Conservation (phyloP, 208 protist species). For the Porcisia hertigi region DNA sequence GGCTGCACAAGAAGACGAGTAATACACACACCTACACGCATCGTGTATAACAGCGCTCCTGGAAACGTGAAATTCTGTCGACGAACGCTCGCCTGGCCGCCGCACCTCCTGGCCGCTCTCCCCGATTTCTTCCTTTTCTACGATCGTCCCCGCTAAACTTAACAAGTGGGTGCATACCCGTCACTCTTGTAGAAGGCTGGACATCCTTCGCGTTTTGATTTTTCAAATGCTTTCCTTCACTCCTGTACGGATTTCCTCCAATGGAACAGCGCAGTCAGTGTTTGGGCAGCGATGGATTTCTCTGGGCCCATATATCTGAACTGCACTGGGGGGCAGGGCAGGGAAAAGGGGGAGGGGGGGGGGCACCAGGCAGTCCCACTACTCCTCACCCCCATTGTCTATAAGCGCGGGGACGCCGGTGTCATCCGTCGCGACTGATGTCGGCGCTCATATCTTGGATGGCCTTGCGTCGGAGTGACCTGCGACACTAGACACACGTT, state of each 20-base stretch:
- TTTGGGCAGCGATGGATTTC: too few species aligned
- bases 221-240: too few species aligned
- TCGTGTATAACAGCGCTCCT: background rate
- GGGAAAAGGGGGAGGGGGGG: too few species aligned
- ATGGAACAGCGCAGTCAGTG: background rate
- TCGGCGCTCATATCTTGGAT: background rate
- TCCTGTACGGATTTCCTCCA: background rate
- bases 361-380: too few species aligned
- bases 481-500: background rate
- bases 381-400: too few species aligned
- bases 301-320: too few species aligned
- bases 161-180: too few species aligned
- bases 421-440: too few species aligned
- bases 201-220: too few species aligned
- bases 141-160: background rate
- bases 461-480: background rate
- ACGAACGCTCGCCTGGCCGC: background rate
- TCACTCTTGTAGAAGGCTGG: too few species aligned
- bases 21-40: background rate
- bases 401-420: too few species aligned
- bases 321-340: too few species aligned
- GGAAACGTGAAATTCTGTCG: background rate
- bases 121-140: background rate
- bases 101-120: background rate
- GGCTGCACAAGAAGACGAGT: slow-evolving; percentile 12